These are phyloP conservation scores for Perkinsus olseni DNA, from an alignment of 169 alveolate genomes.

Conservation along the genomic window DNA sequence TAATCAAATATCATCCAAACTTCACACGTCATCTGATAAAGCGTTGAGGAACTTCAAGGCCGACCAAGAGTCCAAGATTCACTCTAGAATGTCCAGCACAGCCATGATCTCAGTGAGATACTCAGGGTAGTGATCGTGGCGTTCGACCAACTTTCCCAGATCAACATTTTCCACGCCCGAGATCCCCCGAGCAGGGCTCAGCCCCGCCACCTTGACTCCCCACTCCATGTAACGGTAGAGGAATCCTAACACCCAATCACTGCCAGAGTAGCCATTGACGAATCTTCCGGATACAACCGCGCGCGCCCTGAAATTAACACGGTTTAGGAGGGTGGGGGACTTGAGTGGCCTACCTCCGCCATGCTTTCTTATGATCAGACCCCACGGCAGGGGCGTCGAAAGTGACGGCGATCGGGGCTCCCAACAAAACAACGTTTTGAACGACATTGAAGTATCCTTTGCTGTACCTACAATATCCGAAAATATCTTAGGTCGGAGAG, in stretches of 20 bases:
- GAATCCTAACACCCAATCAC: conserved; percentile 81
- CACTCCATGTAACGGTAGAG: conserved; percentile 79
- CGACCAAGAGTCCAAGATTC: not conserved
- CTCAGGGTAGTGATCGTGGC: conserved; percentile 35
- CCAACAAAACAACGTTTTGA: not conserved
- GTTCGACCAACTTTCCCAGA: conserved; percentile 30
- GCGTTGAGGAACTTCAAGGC: too few relatives aligned
- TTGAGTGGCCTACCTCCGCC: conserved; percentile 22
- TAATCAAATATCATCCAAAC: not conserved
- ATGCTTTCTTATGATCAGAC: not conserved
- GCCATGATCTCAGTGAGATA: not conserved
- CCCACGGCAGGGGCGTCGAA: conserved; percentile 9
- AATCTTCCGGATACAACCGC: conserved; percentile 76
- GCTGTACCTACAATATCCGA: not conserved
- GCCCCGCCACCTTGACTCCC: conserved; percentile 56
- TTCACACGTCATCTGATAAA: too few relatives aligned
- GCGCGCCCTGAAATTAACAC: conserved; percentile 68
- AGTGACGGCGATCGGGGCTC: not conserved
- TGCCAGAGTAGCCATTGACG: conserved; percentile 67
- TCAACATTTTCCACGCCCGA: conserved; percentile 41
- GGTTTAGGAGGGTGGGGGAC: conserved; percentile 57
- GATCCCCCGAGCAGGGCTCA: conserved; percentile 31
- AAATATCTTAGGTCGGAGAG: not conserved
- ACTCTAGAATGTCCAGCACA: not conserved
- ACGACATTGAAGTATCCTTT: not conserved